A percentile compares a stretch with the other conserved stretches of the same genome.
phyloP scores from a whole-genome alignment of 495 filamentous ascomycete species.

The Saxispiralis lemnorum region DNA sequence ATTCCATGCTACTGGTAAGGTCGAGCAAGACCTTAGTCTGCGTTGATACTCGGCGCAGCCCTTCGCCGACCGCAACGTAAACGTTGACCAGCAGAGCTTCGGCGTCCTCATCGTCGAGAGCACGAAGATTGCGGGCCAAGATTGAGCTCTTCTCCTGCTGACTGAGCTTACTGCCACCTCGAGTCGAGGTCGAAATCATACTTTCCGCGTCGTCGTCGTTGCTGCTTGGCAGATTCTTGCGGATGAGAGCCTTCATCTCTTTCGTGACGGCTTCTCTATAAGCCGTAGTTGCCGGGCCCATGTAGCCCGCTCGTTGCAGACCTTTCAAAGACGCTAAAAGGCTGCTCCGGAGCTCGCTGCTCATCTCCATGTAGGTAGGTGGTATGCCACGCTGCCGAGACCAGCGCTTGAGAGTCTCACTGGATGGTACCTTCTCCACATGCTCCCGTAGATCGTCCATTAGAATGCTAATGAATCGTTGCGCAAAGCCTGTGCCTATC shows the following conservation, averaged over 20 bases:
- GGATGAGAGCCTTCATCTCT: conserved; percentile 76
- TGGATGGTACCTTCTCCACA: conserved; percentile 51
- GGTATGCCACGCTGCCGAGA: conserved; percentile 49
- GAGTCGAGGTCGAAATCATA: conserved; percentile 64
- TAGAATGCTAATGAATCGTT: conserved; percentile 59
- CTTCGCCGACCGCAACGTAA: conserved; percentile 76
- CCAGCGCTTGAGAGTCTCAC: conserved; percentile 66
- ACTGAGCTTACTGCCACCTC: conserved; percentile 48
- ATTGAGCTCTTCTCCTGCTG: conserved; percentile 80
- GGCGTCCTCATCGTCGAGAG: conserved; percentile 65
- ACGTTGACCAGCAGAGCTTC: conserved; percentile 69
- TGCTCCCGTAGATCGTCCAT: conserved; percentile 68
- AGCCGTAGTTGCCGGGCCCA: conserved; percentile 58
- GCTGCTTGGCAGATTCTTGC: conserved; percentile 69
- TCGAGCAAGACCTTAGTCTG: conserved; percentile 94
- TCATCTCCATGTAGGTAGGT: conserved; percentile 55
- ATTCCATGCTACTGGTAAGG: conserved; percentile 61
- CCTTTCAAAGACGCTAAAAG: conserved; percentile 55
- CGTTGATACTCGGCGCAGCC: conserved; percentile 62
- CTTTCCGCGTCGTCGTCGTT: conserved; percentile 88
- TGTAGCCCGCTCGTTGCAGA: conserved; percentile 58
- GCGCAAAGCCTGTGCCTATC: conserved; percentile 75
- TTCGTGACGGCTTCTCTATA: conserved; percentile 76
- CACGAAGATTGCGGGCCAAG: conserved; percentile 78
- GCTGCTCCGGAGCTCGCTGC: conserved; percentile 46